A percentile compares a stretch with the other conserved stretches of the same genome.
Conservation (phyloP, 257 asterid genomes). For the Solanum arcanum region DNA sequence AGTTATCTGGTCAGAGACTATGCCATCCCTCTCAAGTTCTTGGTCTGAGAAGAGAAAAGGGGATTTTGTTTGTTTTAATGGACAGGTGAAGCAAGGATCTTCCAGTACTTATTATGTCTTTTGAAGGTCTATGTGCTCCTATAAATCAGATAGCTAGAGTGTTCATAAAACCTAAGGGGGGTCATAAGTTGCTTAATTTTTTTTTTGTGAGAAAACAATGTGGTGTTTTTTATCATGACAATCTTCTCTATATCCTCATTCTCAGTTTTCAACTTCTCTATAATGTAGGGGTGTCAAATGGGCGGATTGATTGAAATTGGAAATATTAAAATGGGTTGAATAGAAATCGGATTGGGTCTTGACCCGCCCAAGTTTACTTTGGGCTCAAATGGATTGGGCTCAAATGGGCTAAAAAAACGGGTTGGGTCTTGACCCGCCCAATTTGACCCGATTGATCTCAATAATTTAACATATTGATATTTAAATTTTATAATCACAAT, state of each 20-base stretch:
- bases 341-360: too few species aligned
- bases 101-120: background rate
- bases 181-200: background rate
- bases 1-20: slow-evolving; percentile 30
- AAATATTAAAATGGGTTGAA: too few species aligned
- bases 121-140: background rate
- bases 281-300: background rate
- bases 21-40: slow-evolving; percentile 19
- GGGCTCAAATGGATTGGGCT: too few species aligned
- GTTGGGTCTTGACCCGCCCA: too few species aligned
- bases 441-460: too few species aligned
- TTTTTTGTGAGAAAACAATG: background rate
- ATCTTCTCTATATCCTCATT: background rate
- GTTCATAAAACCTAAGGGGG: background rate
- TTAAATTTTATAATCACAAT: too few species aligned
- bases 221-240: background rate
- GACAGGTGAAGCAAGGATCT: slow-evolving; percentile 13
- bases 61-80: slow-evolving; percentile 19
- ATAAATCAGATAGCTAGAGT: background rate
- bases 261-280: background rate
- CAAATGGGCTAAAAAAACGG: too few species aligned
- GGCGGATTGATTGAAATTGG: too few species aligned
- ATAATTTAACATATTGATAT: too few species aligned
- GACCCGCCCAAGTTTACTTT: too few species aligned
- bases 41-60: slow-evolving; percentile 21